These are phyloP conservation scores for Chlorella sp. DNA, from an alignment of 139 green algal genomes.

Conservation along the genomic window DNA sequence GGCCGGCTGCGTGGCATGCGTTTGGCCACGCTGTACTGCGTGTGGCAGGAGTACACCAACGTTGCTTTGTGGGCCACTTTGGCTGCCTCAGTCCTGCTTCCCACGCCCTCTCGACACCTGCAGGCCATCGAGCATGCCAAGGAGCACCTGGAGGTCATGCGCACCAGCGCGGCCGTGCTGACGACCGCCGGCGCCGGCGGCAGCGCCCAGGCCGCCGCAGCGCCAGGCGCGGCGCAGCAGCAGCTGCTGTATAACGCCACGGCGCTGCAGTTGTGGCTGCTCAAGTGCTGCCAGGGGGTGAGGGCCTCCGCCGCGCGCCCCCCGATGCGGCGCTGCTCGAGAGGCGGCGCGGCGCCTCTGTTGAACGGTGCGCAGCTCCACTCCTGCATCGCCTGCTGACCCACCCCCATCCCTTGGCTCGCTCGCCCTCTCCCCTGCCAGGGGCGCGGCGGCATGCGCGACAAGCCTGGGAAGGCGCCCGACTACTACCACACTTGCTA, in stretches of 20 bases:
- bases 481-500: conserved; percentile 99
- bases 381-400: no score
- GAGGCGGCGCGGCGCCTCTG: no score
- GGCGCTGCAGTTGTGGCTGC: conserved; percentile 87
- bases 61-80: no score
- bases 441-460: conserved; percentile 79
- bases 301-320: no score
- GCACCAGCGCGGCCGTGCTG: conserved; percentile 44
- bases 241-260: conserved; percentile 30
- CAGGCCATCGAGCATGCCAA: conserved; percentile 53
- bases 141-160: conserved; percentile 31
- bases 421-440: conserved; percentile 14
- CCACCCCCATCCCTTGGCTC: no score
- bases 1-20: no score
- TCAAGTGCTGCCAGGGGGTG: conserved; percentile 70
- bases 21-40: no score
- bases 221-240: not conserved
- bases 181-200: not conserved
- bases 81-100: no score
- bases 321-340: no score
- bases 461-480: conserved; percentile 92
- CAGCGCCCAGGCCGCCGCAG: not conserved
- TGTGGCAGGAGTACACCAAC: no score
- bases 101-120: no score
- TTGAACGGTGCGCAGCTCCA: no score